These are phyloP conservation scores for Fusarium subtropicale DNA, from an alignment of 2,329 filamentous ascomycete species.

Conservation along the genomic window DNA sequence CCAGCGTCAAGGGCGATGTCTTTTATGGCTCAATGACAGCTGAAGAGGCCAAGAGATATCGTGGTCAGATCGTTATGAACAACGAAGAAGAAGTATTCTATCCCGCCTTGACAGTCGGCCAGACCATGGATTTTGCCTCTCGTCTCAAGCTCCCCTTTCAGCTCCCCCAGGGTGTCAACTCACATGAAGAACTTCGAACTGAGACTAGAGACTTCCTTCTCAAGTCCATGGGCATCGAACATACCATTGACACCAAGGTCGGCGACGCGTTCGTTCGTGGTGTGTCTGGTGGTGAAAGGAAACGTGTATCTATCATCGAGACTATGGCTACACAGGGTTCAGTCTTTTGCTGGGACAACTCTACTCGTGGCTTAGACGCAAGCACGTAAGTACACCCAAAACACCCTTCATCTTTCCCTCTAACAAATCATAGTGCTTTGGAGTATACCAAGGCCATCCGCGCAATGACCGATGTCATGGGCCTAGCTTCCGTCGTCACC, in stretches of 20 bases:
- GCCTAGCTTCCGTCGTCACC: conserved; percentile 70
- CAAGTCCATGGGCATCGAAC: conserved; percentile 66
- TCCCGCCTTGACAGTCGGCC: conserved; percentile 75
- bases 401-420: not conserved
- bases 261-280: conserved; percentile 75
- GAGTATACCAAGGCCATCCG: conserved; percentile 71
- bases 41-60: conserved; percentile 61
- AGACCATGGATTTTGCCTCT: conserved; percentile 78
- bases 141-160: conserved; percentile 66
- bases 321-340: conserved; percentile 67
- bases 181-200: conserved; percentile 58
- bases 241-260: conserved; percentile 73
- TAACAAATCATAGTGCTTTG: conserved; percentile 57
- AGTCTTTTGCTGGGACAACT: conserved; percentile 76
- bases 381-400: conserved; percentile 59
- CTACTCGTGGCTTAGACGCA: conserved; percentile 73
- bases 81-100: conserved; percentile 76
- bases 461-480: conserved; percentile 71
- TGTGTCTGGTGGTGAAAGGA: conserved; percentile 75
- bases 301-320: conserved; percentile 77
- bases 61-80: conserved; percentile 74
- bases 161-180: conserved; percentile 57
- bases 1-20: conserved; percentile 68
- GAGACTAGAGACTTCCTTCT: conserved; percentile 67
- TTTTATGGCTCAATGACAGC: conserved; percentile 64